Base-by-base conservation (phyloP, 2,329 filamentous ascomycete species). In the Colletotrichum musae region DNA sequence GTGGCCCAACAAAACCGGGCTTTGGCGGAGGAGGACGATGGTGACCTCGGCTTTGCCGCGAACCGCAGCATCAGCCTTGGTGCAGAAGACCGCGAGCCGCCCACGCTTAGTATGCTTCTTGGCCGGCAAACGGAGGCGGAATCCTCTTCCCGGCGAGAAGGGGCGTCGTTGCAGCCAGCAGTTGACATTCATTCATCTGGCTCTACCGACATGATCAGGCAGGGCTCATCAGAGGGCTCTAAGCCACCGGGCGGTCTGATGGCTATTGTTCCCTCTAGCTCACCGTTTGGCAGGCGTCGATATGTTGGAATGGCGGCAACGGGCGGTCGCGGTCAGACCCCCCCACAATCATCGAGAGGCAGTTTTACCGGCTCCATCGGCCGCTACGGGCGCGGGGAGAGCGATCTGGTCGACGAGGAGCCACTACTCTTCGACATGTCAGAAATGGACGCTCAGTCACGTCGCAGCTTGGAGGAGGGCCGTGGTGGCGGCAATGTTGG, bases 381-480 rank as follows among this genome's bases (percentile, higher is more conserved):
- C 32, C 76, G 82, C n/a, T 74, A 81, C 18, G 75, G 74, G 5
- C 80, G 82, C 5, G 81, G 77, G n/a, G 83, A 85, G 26, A 81
- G 83, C 52, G 83, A 84, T 59, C 87, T 88, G 6, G 79, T 83
- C 26, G 90, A 92, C 69, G 92, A 93, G 63, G 92, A 94, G 74
- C 90, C 90, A 0, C 78, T 94, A 10, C 84, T 94, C 10, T 94
- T 94, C 78, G 90, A 92, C 71, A 89, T 94, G 84, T 92, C 90
- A 43, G 92, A 94, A 77, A 87, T 93, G 76, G 89, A 90, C 72
- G 83, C 87, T 18, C 85, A 86, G 64, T 85, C 86, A 52, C 82
- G 89, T 70, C 84, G 87, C 71, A 91, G 88, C 72, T 77, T 91
- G 7, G 89, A 91, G 72, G 89, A 91, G 70, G 80, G 78, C 1